Conservation (phyloP, 371 early-diverging fungal genomes). For the Fennellomyces sp. region DNA sequence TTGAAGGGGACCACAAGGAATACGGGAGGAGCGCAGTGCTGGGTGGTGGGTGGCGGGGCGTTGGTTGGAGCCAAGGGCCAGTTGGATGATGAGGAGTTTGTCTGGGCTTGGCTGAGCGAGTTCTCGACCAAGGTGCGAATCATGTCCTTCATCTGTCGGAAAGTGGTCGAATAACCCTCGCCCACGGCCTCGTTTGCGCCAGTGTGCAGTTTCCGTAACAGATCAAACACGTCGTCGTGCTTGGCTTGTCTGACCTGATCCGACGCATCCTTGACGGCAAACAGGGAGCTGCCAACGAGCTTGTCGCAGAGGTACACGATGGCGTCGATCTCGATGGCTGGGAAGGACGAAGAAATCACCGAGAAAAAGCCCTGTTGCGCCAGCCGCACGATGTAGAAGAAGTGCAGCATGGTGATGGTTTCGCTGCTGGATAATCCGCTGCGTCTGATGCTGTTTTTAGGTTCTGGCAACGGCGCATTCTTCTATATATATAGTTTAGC, state of each 20-base stretch:
- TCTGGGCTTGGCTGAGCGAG: slow-evolving; percentile 2
- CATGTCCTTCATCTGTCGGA: slow-evolving; percentile 25
- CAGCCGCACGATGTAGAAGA: slow-evolving; percentile 40
- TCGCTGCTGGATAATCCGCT: slow-evolving; percentile 9
- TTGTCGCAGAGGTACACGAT: slow-evolving; percentile 33
- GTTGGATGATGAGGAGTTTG: background rate
- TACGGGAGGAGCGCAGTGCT: slow-evolving; percentile 10
- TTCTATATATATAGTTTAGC: background rate
- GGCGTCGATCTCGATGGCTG: slow-evolving; percentile 15
- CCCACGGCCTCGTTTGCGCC: slow-evolving; percentile 20
- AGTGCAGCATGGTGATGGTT: slow-evolving; percentile 32
- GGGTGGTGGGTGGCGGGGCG: background rate
- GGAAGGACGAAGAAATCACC: slow-evolving; percentile 13
- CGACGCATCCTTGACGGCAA: slow-evolving; percentile 22
- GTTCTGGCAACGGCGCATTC: background rate
- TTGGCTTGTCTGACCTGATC: slow-evolving; percentile 11
- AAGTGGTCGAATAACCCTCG: slow-evolving; percentile 22
- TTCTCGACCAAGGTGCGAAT: slow-evolving; percentile 25
- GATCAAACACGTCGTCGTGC: slow-evolving; percentile 13
- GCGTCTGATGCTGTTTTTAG: background rate
- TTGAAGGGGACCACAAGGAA: slow-evolving; percentile 24
- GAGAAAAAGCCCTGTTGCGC: slow-evolving; percentile 41
- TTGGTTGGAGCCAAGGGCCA: slow-evolving; percentile 1
- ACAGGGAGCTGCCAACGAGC: slow-evolving; percentile 35
- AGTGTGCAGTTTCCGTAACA: slow-evolving; percentile 29